These are phyloP conservation scores for Kwoniella bestiolae DNA, from an alignment of 768 basidiomycete species.

Conservation along the genomic window DNA sequence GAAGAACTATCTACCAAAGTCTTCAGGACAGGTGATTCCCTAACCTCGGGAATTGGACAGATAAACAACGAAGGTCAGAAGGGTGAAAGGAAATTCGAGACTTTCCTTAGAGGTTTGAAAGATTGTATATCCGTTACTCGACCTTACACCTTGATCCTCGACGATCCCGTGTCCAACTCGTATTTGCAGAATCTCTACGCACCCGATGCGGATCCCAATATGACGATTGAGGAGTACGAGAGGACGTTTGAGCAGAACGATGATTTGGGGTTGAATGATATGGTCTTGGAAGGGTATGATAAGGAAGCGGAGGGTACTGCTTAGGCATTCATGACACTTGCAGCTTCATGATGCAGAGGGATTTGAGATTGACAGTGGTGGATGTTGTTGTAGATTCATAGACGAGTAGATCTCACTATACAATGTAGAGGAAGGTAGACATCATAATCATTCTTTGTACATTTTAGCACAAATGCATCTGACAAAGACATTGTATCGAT, in stretches of 20 bases:
- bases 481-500: slow-evolving; percentile 3
- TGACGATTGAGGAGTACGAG: slow-evolving; percentile 81
- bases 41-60: slow-evolving; percentile 52
- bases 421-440: slow-evolving; percentile 1
- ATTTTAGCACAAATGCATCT: slow-evolving; percentile 15
- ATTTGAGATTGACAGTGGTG: background rate
- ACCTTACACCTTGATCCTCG: slow-evolving; percentile 89
- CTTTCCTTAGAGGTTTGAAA: slow-evolving; percentile 67
- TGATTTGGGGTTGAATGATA: slow-evolving; percentile 73
- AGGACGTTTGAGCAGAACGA: slow-evolving; percentile 90
- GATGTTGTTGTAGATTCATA: slow-evolving; percentile 14
- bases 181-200: slow-evolving; percentile 97
- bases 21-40: slow-evolving; percentile 66
- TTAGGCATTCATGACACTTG: slow-evolving; percentile 3
- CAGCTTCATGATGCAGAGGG: no score
- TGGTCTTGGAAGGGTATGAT: slow-evolving; percentile 57
- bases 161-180: slow-evolving; percentile 93
- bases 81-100: slow-evolving; percentile 66
- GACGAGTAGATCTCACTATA: slow-evolving; percentile 1
- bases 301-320: slow-evolving; percentile 38
- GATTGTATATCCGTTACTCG: slow-evolving; percentile 72
- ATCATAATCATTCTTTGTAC: slow-evolving; percentile 7
- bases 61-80: slow-evolving; percentile 55
- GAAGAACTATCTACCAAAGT: slow-evolving; percentile 91
- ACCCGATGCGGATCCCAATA: slow-evolving; percentile 93